Base-by-base conservation (phyloP, 257 asterid genomes). In the Petunia secreta region DNA sequence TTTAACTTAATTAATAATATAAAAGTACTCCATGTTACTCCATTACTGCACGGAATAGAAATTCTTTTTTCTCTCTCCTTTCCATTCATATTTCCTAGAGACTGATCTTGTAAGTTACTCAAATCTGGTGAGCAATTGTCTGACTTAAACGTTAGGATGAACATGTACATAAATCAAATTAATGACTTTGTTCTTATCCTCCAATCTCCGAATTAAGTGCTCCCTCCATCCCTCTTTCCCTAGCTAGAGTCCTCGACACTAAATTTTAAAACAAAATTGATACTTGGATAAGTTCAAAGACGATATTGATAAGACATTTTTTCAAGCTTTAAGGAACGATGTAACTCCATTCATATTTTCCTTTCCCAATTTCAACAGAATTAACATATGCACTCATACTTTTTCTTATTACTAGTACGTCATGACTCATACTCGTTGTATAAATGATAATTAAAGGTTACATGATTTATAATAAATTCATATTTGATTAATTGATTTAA, bases 201-300 rank as follows among this genome's bases (percentile, higher is more conserved):
- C 0, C 34, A 71, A 48, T 1, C 2, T 16, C 3, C 16, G 0
- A 44, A 25, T 25, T 25, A 25, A 44, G 58, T 43, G 1, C 16
- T 68, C 16, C 52, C 41, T 36, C 1, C 39, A 39, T 6, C 6
- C 50, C 74, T 25, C 6, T 64, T 40, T 15, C 10, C 6, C 4
- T 46, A 54, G 25, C 25, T 25, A 25, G 25, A 25, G 25, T 25
- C 25, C 25, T 25, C 25, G 25, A 25, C 25, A 25, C 25, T 25
- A 25, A 25, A 25, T 64, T 37, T 0, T 67, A 41, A 67, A 41
- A 40, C n/a, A 6, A 67, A 67, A 3, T 67, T 41, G 8, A 15
- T 8, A 8, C 75, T 7, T 43, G 55, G 75, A 67, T 67, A 67
- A 67, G 75, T 67, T 67, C 75, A 67, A 43, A 67, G 15, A 67